Evolutionary conservation across 352 stramenopile species (phyloP).

Genomic region (Phytopythium kandeliae): DNA sequence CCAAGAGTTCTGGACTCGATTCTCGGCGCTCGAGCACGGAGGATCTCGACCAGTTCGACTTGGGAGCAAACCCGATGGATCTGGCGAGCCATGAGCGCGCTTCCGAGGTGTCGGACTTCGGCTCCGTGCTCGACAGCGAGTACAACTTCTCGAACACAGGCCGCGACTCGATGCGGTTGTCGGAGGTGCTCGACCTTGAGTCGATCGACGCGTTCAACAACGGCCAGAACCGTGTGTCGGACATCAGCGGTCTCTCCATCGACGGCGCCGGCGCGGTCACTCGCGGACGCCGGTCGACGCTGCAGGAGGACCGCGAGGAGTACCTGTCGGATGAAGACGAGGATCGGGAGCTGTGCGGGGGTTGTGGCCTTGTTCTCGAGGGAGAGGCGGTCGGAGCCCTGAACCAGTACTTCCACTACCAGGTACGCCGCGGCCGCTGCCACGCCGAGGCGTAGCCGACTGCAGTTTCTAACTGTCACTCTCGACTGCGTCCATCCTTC

Average conservation of each 20-base stretch:
- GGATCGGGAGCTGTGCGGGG: conserved; percentile 69
- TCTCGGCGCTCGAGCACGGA: conserved; percentile 25
- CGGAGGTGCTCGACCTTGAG: conserved; percentile 74
- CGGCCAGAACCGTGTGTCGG: conserved; percentile 32
- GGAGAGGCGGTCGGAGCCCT: conserved; percentile 75
- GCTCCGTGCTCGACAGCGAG: conserved; percentile 43
- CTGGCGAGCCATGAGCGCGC: conserved; percentile 37
- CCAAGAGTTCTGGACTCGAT: conserved; percentile 17
- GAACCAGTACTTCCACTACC: conserved; percentile 80
- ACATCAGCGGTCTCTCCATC: conserved; percentile 55
- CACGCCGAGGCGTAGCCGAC: background rate
- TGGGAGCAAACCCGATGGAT: conserved; percentile 35
- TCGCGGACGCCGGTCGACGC: conserved; percentile 1
- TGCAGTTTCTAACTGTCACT: background rate
- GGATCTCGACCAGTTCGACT: conserved; percentile 69
- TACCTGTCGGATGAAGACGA: conserved; percentile 53
- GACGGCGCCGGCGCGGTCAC: conserved; percentile 22
- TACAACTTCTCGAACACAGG: conserved; percentile 56
- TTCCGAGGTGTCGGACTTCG: conserved; percentile 64
- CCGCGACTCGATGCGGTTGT: conserved; percentile 66
- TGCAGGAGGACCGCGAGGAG: conserved; percentile 36
- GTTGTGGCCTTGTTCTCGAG: conserved; percentile 61
- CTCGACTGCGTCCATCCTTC: background rate
- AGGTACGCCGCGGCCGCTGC: conserved; percentile 24
- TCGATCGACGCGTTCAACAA: conserved; percentile 45